Percentiles rank a stretch among this genome's conserved stretches.
Conservation (phyloP, 441 rosid species). For the Hura crepitans region DNA sequence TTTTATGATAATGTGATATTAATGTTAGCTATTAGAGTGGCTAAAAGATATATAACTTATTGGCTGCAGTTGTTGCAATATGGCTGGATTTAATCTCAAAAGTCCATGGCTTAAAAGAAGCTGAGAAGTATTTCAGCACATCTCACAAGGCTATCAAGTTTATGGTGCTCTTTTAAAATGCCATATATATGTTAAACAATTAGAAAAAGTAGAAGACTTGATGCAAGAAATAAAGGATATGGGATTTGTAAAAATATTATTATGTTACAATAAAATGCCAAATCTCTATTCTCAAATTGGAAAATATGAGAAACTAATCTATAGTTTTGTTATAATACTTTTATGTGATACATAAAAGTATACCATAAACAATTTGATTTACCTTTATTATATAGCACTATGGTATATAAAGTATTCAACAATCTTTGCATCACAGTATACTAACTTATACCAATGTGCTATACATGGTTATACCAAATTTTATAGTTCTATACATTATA, state of each 20-base stretch:
- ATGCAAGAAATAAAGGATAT: conserved; percentile 34
- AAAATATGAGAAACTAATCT: conserved; percentile 35
- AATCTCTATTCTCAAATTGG: conserved; percentile 30
- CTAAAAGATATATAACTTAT: conserved; percentile 22
- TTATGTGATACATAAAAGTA: too few species aligned
- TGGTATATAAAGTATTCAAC: too few species aligned
- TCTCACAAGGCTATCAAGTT: conserved; percentile 29
- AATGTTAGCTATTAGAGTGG: conserved; percentile 40
- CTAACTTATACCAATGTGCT: too few species aligned
- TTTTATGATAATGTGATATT: not conserved
- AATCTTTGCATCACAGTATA: too few species aligned
- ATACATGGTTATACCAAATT: too few species aligned
- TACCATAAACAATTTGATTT: too few species aligned
- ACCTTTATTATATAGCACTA: too few species aligned
- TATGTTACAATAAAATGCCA: conserved; percentile 40
- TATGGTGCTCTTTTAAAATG: conserved; percentile 44
- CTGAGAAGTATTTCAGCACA: conserved; percentile 38
- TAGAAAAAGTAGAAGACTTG: conserved; percentile 43
- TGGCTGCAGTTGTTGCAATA: conserved; percentile 33
- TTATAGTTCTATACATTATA: too few species aligned
- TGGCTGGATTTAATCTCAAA: conserved; percentile 43
- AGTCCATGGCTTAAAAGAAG: conserved; percentile 36
- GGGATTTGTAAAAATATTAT: conserved; percentile 20
- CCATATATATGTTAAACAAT: conserved; percentile 27
- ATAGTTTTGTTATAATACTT: too few species aligned